Conservation (phyloP, 108 stramenopile species). For the Tribonema minus region DNA sequence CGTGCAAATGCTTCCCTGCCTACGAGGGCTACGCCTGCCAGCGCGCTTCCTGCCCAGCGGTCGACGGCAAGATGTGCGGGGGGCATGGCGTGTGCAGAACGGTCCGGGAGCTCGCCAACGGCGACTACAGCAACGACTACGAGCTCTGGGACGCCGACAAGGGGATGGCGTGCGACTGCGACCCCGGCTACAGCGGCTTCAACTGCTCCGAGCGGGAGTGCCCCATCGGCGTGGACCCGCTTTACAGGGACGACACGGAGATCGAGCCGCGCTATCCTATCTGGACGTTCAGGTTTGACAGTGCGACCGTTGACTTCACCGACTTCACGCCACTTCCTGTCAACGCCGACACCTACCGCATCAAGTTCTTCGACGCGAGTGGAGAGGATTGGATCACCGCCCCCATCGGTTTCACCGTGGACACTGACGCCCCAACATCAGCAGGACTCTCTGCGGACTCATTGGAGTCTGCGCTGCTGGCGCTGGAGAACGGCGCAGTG, state of each 20-base stretch:
- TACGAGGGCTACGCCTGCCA: constrained; percentile 73
- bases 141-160: constrained; percentile 69
- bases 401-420: constrained; percentile 51
- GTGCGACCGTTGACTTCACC: no score
- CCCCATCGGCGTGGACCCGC: constrained; percentile 66
- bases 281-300: constrained; percentile 55
- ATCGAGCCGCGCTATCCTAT: constrained; percentile 54
- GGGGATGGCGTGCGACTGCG: constrained; percentile 66
- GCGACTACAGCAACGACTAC: constrained; percentile 62
- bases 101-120: constrained; percentile 42
- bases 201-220: constrained; percentile 61
- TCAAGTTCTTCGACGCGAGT: constrained; percentile 64
- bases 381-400: constrained; percentile 67
- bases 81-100: constrained; percentile 55
- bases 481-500: no score
- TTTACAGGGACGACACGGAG: constrained; percentile 67
- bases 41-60: constrained; percentile 71
- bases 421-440: no score
- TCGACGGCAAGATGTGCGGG: constrained; percentile 58
- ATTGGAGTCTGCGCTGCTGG: no score
- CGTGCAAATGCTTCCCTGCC: constrained; percentile 70
- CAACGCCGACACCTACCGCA: constrained; percentile 61
- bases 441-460: no score
- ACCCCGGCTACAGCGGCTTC: constrained; percentile 63
- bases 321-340: no score